phyloP scores from a whole-genome alignment of 2,329 filamentous ascomycete genomes.

The Nemania sp. region DNA sequence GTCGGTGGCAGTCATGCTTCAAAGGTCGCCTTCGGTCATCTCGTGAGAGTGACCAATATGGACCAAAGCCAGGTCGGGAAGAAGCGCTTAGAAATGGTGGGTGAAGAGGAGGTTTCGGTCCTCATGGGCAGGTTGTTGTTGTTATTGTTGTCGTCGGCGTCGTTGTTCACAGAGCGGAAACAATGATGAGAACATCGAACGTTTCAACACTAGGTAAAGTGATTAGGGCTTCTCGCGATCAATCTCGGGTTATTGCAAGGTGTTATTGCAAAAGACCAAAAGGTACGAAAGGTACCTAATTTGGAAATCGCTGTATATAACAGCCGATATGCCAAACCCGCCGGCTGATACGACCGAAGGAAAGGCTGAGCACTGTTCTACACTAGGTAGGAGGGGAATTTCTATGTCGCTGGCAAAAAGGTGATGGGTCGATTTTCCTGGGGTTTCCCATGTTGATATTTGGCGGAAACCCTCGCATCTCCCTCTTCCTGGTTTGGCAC shows the following conservation, averaged over 20 bases:
- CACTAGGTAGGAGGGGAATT: background rate
- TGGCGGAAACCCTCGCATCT: conserved; percentile 3
- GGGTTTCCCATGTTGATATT: conserved; percentile 16
- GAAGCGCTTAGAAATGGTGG: background rate
- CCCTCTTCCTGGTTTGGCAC: too few relatives aligned
- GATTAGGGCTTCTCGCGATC: too few relatives aligned
- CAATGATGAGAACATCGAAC: too few relatives aligned
- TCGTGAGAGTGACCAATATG: background rate
- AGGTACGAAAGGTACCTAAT: too few relatives aligned
- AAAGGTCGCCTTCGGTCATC: conserved; percentile 3
- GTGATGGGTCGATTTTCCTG: too few relatives aligned
- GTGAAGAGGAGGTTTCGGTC: background rate
- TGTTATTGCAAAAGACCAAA: too few relatives aligned
- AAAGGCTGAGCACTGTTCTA: background rate
- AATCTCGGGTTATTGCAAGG: too few relatives aligned
- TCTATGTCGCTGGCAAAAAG: conserved; percentile 2
- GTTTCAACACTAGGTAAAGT: too few relatives aligned
- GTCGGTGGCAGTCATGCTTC: conserved; percentile 16
- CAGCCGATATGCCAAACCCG: background rate
- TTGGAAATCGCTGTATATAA: too few relatives aligned
- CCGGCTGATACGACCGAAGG: background rate
- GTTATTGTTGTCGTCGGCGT: too few relatives aligned
- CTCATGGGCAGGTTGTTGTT: background rate
- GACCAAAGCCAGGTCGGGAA: background rate
- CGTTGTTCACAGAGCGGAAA: background rate